These are phyloP conservation scores for Zalaria obscura DNA, from an alignment of 2,329 filamentous ascomycete species.

Conservation along the genomic window DNA sequence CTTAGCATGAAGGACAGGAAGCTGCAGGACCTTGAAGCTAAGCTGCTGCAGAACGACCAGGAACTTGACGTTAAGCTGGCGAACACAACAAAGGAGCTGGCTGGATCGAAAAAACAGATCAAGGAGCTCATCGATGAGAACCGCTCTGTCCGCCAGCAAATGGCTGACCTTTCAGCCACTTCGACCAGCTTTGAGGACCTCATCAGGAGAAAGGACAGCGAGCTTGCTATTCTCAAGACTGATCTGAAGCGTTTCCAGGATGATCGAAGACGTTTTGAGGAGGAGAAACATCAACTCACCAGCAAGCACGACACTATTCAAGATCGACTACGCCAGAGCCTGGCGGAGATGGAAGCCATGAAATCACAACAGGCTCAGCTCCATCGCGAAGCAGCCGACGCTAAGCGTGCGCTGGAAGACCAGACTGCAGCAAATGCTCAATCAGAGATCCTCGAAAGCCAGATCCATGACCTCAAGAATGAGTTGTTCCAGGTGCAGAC, in stretches of 20 bases:
- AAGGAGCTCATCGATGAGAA: slow-evolving; percentile 70
- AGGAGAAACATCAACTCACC: slow-evolving; percentile 58
- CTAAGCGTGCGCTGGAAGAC: slow-evolving; percentile 72
- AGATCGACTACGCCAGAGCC: slow-evolving; percentile 63
- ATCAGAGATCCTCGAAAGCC: slow-evolving; percentile 72
- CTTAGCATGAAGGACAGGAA: slow-evolving; percentile 81
- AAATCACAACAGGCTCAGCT: slow-evolving; percentile 71
- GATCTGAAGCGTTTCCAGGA: slow-evolving; percentile 75
- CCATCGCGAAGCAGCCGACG: slow-evolving; percentile 77
- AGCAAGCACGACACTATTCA: slow-evolving; percentile 69
- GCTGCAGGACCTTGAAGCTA: slow-evolving; percentile 70
- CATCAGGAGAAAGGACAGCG: slow-evolving; percentile 85
- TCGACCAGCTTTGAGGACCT: slow-evolving; percentile 93
- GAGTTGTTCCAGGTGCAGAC: slow-evolving; percentile 75
- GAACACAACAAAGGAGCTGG: slow-evolving; percentile 64
- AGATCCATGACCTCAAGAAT: slow-evolving; percentile 75
- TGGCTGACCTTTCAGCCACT: slow-evolving; percentile 75
- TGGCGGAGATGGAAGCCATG: slow-evolving; percentile 78
- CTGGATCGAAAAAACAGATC: slow-evolving; percentile 57
- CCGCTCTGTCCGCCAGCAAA: slow-evolving; percentile 65
- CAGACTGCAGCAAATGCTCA: slow-evolving; percentile 83
- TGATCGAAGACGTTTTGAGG: slow-evolving; percentile 64
- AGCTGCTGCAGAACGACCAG: slow-evolving; percentile 72
- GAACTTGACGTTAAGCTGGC: slow-evolving; percentile 78
- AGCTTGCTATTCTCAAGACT: slow-evolving; percentile 68